Conservation (phyloP, 768 basidiomycete genomes). For the Suillus bovinus region DNA sequence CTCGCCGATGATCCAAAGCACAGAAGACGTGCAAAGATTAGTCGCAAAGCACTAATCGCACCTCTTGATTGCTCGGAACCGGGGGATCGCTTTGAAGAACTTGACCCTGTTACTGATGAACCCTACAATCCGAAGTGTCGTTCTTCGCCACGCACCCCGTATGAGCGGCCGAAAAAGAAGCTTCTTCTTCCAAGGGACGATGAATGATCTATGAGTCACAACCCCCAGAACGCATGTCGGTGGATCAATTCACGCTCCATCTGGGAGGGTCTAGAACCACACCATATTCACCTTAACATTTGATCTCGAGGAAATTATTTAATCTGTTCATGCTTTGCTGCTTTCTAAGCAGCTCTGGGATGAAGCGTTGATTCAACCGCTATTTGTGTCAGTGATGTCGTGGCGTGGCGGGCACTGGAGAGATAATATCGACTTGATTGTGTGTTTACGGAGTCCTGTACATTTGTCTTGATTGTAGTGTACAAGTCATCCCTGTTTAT, state of each 20-base stretch:
- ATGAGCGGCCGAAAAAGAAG: not conserved
- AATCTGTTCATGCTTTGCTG: not conserved
- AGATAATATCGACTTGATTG: not conserved
- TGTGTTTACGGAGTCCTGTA: not conserved
- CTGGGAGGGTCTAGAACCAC: no score
- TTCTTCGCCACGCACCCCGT: not conserved
- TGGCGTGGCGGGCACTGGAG: not conserved
- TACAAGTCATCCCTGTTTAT: not conserved
- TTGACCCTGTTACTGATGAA: not conserved
- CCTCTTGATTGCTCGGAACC: constrained; percentile 9
- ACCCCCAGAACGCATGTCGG: not conserved
- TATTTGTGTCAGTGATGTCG: not conserved
- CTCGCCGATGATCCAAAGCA: not conserved
- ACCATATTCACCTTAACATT: not conserved
- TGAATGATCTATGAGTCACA: not conserved
- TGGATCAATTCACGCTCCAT: not conserved
- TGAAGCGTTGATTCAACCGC: not conserved
- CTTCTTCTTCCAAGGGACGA: constrained; percentile 1
- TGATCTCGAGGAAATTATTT: not conserved
- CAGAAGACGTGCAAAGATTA: constrained; percentile 4
- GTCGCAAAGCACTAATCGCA: constrained; percentile 21
- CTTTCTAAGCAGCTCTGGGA: not conserved
- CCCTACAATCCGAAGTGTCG: not conserved
- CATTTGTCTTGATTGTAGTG: not conserved
- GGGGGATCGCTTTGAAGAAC: not conserved